Percentiles rank a stretch among this genome's conserved stretches.
Evolutionary conservation across 352 stramenopile genomes (phyloP).

Genomic region (Peronospora farinosa): DNA sequence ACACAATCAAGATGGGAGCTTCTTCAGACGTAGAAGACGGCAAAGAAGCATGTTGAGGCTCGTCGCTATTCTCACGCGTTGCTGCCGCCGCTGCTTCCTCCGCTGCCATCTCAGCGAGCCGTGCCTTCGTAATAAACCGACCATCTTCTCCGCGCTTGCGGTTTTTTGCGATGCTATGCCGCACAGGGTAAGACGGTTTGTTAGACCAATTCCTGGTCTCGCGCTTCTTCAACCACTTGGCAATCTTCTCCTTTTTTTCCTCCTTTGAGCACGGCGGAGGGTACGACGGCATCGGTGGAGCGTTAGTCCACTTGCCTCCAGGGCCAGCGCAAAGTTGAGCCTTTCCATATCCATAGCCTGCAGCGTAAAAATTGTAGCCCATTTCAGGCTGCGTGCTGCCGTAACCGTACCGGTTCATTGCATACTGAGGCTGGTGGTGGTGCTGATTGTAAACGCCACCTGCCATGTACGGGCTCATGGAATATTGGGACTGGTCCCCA

Average conservation of each 20-base stretch:
- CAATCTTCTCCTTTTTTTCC: slow-evolving; percentile 83
- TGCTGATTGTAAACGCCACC: slow-evolving; percentile 30
- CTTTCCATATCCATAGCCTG: slow-evolving; percentile 50
- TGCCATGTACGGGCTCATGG: slow-evolving; percentile 32
- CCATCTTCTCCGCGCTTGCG: slow-evolving; percentile 76
- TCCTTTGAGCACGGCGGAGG: slow-evolving; percentile 69
- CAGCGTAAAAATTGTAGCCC: slow-evolving; percentile 60
- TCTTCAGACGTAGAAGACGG: slow-evolving; percentile 13
- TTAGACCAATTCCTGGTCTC: slow-evolving; percentile 83
- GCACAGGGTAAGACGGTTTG: slow-evolving; percentile 77
- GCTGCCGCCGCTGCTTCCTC: slow-evolving; percentile 33
- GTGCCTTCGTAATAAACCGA: slow-evolving; percentile 75
- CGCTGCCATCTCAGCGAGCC: slow-evolving; percentile 62
- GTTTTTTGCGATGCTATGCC: slow-evolving; percentile 80
- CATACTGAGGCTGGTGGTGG: slow-evolving; percentile 41
- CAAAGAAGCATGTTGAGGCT: slow-evolving; percentile 15
- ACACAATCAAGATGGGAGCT: slow-evolving; percentile 12
- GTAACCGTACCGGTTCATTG: slow-evolving; percentile 47
- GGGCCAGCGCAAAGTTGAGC: slow-evolving; percentile 36
- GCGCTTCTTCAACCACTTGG: slow-evolving; percentile 78
- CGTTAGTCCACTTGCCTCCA: slow-evolving; percentile 62
- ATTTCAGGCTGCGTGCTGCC: slow-evolving; percentile 26
- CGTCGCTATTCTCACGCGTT: slow-evolving; percentile 8
- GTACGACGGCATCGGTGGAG: slow-evolving; percentile 68
- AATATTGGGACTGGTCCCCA: slow-evolving; percentile 28